A percentile compares a stretch with the other conserved stretches of the same genome.
These are phyloP conservation scores for Debaryomycetaceae sp. DNA, from an alignment of 1,139 yeast genomes.

Conservation along the genomic window DNA sequence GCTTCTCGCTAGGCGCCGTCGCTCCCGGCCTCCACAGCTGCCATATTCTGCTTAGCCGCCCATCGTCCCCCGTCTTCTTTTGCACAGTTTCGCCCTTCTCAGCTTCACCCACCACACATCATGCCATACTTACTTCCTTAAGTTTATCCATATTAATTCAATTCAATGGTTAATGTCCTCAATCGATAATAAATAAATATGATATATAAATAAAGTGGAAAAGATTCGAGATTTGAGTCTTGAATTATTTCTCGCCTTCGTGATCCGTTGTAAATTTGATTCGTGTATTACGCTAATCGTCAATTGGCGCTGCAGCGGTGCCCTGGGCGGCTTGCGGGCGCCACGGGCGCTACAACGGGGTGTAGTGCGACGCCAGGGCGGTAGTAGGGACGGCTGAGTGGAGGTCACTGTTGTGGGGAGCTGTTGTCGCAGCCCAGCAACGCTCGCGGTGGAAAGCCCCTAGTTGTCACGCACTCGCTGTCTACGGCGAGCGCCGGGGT, in stretches of 20 bases:
- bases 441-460: too few species aligned
- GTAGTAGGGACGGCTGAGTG: too few species aligned
- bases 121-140: slow-evolving; percentile 43
- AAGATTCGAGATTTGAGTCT: not conserved
- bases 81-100: too few species aligned
- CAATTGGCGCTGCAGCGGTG: not conserved
- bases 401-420: too few species aligned
- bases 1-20: too few species aligned
- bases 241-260: not conserved
- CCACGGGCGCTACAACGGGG: not conserved
- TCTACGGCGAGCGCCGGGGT: too few species aligned
- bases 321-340: not conserved
- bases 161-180: not conserved
- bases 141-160: slow-evolving; percentile 41
- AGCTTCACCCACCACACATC: not conserved
- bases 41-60: too few species aligned
- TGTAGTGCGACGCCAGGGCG: too few species aligned
- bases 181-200: not conserved
- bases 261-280: slow-evolving; percentile 1
- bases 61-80: too few species aligned
- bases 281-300: not conserved
- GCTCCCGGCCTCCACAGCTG: too few species aligned
- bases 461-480: too few species aligned
- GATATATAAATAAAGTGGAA: not conserved
- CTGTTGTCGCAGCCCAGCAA: too few species aligned